These are phyloP conservation scores for Solanum dulcamara DNA, from an alignment of 257 asterid species.

Conservation along the genomic window DNA sequence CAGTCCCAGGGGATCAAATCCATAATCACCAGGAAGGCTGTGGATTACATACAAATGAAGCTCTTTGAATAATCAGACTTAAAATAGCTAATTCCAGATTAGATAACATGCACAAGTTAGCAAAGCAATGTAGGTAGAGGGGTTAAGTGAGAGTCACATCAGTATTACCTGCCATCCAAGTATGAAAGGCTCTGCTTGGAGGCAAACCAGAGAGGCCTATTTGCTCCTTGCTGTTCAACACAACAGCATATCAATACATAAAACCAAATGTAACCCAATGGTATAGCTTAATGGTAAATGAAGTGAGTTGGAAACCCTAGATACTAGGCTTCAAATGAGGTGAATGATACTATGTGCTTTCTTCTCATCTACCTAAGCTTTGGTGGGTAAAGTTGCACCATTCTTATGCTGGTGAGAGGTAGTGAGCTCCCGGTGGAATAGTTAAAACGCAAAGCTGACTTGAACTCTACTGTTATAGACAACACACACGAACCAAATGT, in stretches of 20 bases:
- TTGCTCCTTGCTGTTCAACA: slow-evolving; percentile 59
- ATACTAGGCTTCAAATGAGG: neutral
- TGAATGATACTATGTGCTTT: neutral
- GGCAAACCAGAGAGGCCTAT: slow-evolving; percentile 83
- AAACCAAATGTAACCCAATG: neutral
- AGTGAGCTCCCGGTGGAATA: neutral
- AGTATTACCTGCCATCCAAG: slow-evolving; percentile 70
- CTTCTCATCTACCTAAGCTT: neutral
- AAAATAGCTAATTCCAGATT: neutral
- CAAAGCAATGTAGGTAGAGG: neutral
- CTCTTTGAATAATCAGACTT: neutral
- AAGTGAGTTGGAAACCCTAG: neutral
- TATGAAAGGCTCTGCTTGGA: slow-evolving; percentile 77
- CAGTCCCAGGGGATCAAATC: slow-evolving; percentile 90
- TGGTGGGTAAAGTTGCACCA: neutral
- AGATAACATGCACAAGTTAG: neutral
- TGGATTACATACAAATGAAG: slow-evolving; percentile 17
- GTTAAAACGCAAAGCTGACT: neutral
- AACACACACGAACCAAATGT: neutral
- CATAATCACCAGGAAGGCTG: slow-evolving; percentile 95
- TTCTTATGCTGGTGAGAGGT: neutral
- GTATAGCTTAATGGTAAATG: neutral
- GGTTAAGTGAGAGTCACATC: neutral
- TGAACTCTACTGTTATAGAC: neutral
- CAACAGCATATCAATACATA: neutral